phyloP scores from a whole-genome alignment of 2,329 filamentous ascomycete genomes.

The Orbilia brochopaga region DNA sequence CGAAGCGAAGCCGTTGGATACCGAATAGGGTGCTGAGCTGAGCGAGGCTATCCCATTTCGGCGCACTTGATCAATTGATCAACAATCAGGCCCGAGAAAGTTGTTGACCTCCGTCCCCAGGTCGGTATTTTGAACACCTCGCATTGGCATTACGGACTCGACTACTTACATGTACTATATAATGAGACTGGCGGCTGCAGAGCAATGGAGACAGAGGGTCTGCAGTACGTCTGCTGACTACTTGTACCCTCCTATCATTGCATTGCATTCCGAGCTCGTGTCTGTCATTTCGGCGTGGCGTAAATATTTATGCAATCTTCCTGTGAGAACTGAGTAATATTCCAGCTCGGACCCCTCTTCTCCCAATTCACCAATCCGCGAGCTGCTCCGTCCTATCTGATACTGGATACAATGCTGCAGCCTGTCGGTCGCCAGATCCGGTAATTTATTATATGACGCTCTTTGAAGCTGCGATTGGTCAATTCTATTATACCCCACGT shows the following conservation, averaged over 20 bases:
- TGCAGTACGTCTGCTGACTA: not conserved
- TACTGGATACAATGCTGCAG: not conserved
- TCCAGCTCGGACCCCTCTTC: too few species aligned
- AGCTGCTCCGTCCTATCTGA: not conserved
- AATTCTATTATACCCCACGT: not conserved
- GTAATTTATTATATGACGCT: slow-evolving; percentile 1
- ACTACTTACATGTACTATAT: not conserved
- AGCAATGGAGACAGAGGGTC: slow-evolving; percentile 1
- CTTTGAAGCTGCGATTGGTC: not conserved
- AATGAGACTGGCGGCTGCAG: not conserved
- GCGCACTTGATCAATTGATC: not conserved
- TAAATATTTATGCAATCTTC: too few species aligned
- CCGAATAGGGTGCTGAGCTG: not conserved
- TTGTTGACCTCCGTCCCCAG: not conserved
- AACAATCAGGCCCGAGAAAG: not conserved
- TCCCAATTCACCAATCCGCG: too few species aligned
- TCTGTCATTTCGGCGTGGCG: not conserved
- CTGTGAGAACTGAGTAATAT: too few species aligned
- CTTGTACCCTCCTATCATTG: not conserved
- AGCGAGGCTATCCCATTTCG: not conserved
- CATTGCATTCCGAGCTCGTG: not conserved
- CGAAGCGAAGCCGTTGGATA: not conserved
- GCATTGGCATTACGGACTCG: not conserved
- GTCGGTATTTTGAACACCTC: slow-evolving; percentile 2
- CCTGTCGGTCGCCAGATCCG: slow-evolving; percentile 2